Evolutionary conservation across 1,139 yeast genomes (phyloP), one percentile per base, ranked within the genome.

Genomic region (Pichia sp.): DNA sequence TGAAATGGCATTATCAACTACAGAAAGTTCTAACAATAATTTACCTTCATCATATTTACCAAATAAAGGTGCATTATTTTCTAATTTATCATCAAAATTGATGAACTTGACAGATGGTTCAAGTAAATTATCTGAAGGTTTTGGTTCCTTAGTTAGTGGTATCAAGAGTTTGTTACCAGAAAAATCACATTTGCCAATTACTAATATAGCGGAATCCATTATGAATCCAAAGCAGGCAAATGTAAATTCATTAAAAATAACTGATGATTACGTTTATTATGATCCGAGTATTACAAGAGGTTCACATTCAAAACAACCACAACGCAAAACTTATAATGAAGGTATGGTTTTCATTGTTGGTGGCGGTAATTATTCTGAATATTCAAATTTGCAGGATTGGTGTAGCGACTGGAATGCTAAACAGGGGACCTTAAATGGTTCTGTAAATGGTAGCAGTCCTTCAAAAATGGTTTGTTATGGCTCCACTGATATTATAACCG

Each of bases 331-430:
- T 12, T 87, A 86, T 61, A 80, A 78, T 51, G 94, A 87, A 54
- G 80, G 95, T 3, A 69, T 87, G 46, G 95, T 92, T 20, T 94
- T 92, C 63, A 86, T 89, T 41, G 90, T 94, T 48, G 99, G 98
- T 23, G 98, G 98, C 30, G 98, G 97, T 40, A 90, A 87, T 63
- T 92, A 89, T 61, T 69, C 87, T 53, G 99, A 92, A 66, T 92
- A 92, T 61, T 95, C 90, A 53, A 90, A 90, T 60, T 73, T 92
- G 56, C 95, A 87, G 64, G 97, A 92, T 62, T 90, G 96, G 94
- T 82, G 82, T 59, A 67, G 52, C 38, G 55, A 54, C 5, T 44
- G 50, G 39, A 59, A 58, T 64, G 23, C 40, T 23, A 45, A 27
- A 25, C 42, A 41, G 35, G 49, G 40, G 35, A 32, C 11, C 24